Percentiles rank a stretch among this genome's conserved stretches.
Evolutionary conservation across 2,329 filamentous ascomycete species (phyloP).

Genomic region (Aspergillus clavatus): DNA sequence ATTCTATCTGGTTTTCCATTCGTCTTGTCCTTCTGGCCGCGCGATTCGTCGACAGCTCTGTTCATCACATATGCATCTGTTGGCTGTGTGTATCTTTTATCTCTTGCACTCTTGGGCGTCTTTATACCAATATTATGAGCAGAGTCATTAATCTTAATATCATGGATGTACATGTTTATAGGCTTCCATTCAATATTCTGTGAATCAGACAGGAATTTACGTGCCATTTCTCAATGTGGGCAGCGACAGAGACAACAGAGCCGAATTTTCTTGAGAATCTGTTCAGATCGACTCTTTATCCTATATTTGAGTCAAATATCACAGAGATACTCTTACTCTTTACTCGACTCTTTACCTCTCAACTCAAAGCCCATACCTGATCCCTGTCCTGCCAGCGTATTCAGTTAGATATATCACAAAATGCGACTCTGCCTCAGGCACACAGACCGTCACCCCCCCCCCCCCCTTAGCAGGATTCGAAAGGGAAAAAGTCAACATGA

Average conservation of each 20-base stretch:
- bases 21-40: background rate
- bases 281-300: too few species aligned
- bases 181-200: too few species aligned
- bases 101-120: conserved; percentile 2
- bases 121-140: conserved; percentile 13
- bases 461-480: too few species aligned
- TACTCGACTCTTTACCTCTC: too few species aligned
- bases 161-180: conserved; percentile 18
- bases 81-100: conserved; percentile 3
- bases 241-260: too few species aligned
- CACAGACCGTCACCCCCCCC: background rate
- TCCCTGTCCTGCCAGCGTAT: background rate
- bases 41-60: background rate
- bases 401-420: background rate
- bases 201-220: too few species aligned
- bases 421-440: background rate
- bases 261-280: too few species aligned
- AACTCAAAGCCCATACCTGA: too few species aligned
- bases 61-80: conserved; percentile 1
- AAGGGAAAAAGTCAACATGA: too few species aligned
- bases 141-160: conserved; percentile 19
- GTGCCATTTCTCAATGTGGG: background rate
- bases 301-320: background rate
- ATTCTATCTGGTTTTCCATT: background rate
- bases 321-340: too few species aligned